A percentile compares a stretch with the other conserved stretches of the same genome.
These are phyloP conservation scores for Epithemia pelagica DNA, from an alignment of 108 stramenopile species.

Conservation along the genomic window DNA sequence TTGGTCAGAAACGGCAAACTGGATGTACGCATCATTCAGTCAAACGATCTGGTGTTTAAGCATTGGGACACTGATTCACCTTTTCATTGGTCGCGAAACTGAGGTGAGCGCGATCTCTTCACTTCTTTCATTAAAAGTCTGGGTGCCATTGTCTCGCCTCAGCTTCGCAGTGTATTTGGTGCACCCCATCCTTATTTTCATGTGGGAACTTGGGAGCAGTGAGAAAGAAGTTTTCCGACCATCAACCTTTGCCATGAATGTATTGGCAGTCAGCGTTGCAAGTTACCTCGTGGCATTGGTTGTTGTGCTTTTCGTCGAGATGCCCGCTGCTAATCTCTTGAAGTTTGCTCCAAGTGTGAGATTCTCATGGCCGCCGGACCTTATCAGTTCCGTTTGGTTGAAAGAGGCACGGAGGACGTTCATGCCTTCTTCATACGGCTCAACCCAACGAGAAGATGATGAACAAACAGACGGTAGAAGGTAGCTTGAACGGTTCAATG, in stretches of 20 bases:
- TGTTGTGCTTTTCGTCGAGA: conserved; percentile 28
- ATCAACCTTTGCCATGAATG: conserved; percentile 26
- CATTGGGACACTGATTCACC: conserved; percentile 24
- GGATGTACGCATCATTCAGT: conserved; percentile 29
- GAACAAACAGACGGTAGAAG: too few relatives aligned
- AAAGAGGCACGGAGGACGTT: too few relatives aligned
- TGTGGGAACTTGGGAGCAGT: conserved; percentile 30
- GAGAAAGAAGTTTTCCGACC: conserved; percentile 33
- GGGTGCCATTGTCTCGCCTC: conserved; percentile 44
- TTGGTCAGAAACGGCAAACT: conserved; percentile 24
- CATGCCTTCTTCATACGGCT: too few relatives aligned
- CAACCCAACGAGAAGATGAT: too few relatives aligned
- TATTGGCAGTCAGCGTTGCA: conserved; percentile 20
- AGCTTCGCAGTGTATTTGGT: conserved; percentile 46
- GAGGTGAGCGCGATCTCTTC: conserved; percentile 6
- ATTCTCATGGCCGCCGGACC: too few relatives aligned
- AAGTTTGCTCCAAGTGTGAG: background rate
- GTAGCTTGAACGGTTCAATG: too few relatives aligned
- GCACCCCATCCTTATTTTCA: conserved; percentile 48
- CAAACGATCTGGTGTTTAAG: conserved; percentile 34
- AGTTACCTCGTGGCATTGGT: conserved; percentile 32
- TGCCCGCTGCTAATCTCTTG: conserved; percentile 17
- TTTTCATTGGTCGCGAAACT: conserved; percentile 19
- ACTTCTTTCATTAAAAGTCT: conserved; percentile 32
- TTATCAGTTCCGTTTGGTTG: too few relatives aligned